Conservation (phyloP, 106 monocot genomes). For the Dendrobium officinale region DNA sequence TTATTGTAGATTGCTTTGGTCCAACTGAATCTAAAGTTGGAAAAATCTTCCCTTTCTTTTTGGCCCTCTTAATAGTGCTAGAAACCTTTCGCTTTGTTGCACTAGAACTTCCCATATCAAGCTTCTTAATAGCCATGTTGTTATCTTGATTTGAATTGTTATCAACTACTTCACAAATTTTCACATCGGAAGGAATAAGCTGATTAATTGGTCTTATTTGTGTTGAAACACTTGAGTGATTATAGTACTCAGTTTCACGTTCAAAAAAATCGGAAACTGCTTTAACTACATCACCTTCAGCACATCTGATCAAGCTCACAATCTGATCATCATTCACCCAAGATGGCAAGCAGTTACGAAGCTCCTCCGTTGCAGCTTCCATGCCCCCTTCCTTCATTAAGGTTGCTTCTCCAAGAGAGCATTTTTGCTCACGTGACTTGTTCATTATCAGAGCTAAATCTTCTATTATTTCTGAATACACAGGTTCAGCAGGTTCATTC, state of each 20-base stretch:
- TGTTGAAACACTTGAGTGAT: conserved; percentile 41
- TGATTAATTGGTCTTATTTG: conserved; percentile 13
- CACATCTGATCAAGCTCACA: conserved; percentile 39
- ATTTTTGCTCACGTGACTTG: background rate
- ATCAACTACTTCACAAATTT: conserved; percentile 7
- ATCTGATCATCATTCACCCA: conserved; percentile 80
- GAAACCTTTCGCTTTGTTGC: conserved; percentile 41
- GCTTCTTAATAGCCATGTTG: conserved; percentile 16
- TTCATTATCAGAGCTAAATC: background rate
- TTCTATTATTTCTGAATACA: background rate
- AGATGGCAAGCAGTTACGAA: conserved; percentile 62
- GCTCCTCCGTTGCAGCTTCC: conserved; percentile 34
- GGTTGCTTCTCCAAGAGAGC: conserved; percentile 7
- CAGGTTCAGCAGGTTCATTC: conserved; percentile 5
- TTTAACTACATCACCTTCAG: conserved; percentile 56
- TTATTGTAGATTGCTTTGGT: conserved; percentile 77
- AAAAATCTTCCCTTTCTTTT: conserved; percentile 52
- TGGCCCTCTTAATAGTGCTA: conserved; percentile 29
- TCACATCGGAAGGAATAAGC: conserved; percentile 8
- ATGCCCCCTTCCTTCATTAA: conserved; percentile 12
- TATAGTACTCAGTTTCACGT: conserved; percentile 71
- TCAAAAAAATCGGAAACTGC: conserved; percentile 87
- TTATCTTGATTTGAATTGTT: conserved; percentile 13
- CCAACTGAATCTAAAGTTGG: conserved; percentile 25
- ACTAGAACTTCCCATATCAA: conserved; percentile 8